Percentiles rank a stretch among this genome's conserved stretches.
Evolutionary conservation across 2,329 filamentous ascomycete species (phyloP).

Genomic region (Phoma sp.): DNA sequence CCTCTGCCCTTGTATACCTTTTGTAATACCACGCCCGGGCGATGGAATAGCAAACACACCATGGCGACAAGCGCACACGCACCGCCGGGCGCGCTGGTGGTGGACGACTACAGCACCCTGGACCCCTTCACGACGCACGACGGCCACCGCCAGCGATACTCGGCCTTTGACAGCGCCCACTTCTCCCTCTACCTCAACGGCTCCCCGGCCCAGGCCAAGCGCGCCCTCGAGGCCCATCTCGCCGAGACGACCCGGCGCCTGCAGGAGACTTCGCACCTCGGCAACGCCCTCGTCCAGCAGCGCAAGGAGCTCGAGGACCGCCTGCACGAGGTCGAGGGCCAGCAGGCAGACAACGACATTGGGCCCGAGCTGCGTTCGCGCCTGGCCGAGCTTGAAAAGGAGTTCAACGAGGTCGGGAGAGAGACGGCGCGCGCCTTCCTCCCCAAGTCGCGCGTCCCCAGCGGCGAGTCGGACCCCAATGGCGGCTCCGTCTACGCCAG

Average conservation of each 20-base stretch:
- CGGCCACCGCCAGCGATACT: slow-evolving; percentile 70
- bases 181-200: slow-evolving; percentile 78
- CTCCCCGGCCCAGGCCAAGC: slow-evolving; percentile 85
- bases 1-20: neutral
- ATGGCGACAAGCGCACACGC: slow-evolving; percentile 54
- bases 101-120: slow-evolving; percentile 45
- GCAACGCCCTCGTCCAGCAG: slow-evolving; percentile 86
- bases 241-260: slow-evolving; percentile 90
- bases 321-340: slow-evolving; percentile 81
- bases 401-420: slow-evolving; percentile 91
- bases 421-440: slow-evolving; percentile 90
- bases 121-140: slow-evolving; percentile 56
- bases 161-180: slow-evolving; percentile 79
- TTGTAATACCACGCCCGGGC: slow-evolving; percentile 21
- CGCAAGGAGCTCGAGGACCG: slow-evolving; percentile 81
- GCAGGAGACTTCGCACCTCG: slow-evolving; percentile 87
- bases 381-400: slow-evolving; percentile 85
- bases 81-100: slow-evolving; percentile 49
- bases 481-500: slow-evolving; percentile 69
- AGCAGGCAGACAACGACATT: slow-evolving; percentile 73
- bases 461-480: slow-evolving; percentile 50
- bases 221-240: slow-evolving; percentile 87
- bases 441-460: slow-evolving; percentile 78
- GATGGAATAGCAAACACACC: slow-evolving; percentile 39
- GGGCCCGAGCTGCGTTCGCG: slow-evolving; percentile 82